Evolutionary conservation across 2,329 filamentous ascomycete genomes (phyloP), one percentile per base, ranked within the genome.

Genomic region (Botrytis galanthina): DNA sequence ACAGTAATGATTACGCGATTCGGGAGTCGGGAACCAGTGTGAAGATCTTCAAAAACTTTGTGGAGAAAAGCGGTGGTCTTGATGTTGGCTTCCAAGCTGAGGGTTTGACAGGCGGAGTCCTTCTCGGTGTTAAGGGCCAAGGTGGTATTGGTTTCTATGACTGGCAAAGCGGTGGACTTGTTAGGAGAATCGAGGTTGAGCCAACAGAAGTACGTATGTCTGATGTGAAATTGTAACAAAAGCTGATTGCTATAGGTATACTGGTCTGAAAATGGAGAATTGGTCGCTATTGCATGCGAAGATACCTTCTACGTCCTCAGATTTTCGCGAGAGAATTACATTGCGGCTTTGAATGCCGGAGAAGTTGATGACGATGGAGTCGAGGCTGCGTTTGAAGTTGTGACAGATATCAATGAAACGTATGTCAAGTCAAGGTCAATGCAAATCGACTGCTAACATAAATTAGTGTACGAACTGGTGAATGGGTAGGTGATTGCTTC

Each of bases 401-500:
- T 98, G 72, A 97, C 95, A 37, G 96, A 98, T 81, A 94, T 98
- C 80, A 95, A 92, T 81, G 96, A 98, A 84, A 93, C 88, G 91
- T 92, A 83, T 80, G 86, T 78, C 26, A 42, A 39, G 57, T 26
- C n/a, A 64, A 29, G 14, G 22, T 8, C 12, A 1, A 37, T 16
- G 2, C 7, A n/a, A 12, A 48, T 37, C 39, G 68, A 44, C 46
- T 71, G 61, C 80, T 82, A 79, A 78, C 73, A 74, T 48, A 63
- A 48, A 32, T 72, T 75, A 93, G 91, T 76, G 94, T 98, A 70
- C 92, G 93, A 77, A 98, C 95, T 32, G 96, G 95, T 78, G 93
- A 97, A 85, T 99, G 96, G 96, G 93, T 99, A 73, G 96, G 96
- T 75, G 96, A 99, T 85, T 97, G 95, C 85, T 97, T 99, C 87